These are phyloP conservation scores for Ceratocystis ficicola DNA, from an alignment of 2,329 filamentous ascomycete genomes.

Conservation along the genomic window DNA sequence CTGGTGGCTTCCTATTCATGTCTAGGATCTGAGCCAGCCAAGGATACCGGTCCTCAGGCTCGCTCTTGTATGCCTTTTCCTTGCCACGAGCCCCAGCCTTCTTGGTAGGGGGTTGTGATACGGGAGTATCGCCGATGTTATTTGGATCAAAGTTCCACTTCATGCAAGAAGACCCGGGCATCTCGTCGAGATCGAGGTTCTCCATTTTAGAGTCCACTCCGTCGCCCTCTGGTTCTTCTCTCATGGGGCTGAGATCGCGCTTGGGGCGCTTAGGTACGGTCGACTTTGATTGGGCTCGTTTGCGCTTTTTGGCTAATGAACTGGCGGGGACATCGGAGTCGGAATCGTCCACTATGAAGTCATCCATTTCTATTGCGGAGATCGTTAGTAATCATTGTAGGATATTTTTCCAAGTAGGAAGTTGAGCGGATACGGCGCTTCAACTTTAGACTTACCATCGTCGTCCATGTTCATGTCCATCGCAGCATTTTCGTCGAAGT, in stretches of 20 bases:
- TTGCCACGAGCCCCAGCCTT: conserved; percentile 32
- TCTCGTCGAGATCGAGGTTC: conserved; percentile 39
- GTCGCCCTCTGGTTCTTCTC: conserved; percentile 32
- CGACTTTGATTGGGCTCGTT: conserved; percentile 46
- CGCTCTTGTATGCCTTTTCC: conserved; percentile 63
- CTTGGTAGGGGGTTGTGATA: conserved; percentile 23
- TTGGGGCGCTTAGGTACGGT: conserved; percentile 50
- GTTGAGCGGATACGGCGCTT: too few relatives aligned
- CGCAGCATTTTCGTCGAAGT: conserved; percentile 45
- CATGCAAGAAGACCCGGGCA: conserved; percentile 31
- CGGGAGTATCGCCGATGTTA: conserved; percentile 28
- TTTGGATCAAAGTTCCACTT: conserved; percentile 62
- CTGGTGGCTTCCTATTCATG: conserved; percentile 65
- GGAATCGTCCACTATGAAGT: conserved; percentile 81
- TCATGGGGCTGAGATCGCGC: conserved; percentile 27
- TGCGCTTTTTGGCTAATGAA: conserved; percentile 55
- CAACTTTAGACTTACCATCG: conserved; percentile 37
- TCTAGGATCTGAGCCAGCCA: conserved; percentile 84
- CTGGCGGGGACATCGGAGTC: conserved; percentile 58
- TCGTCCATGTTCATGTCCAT: conserved; percentile 48
- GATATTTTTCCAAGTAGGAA: neutral
- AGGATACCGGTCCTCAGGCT: conserved; percentile 74
- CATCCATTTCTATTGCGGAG: conserved; percentile 56
- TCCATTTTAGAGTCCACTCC: conserved; percentile 37
- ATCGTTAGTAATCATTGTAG: conserved; percentile 18